Conservation (phyloP, 2,329 filamentous ascomycete species). For the Apiospora sp. region DNA sequence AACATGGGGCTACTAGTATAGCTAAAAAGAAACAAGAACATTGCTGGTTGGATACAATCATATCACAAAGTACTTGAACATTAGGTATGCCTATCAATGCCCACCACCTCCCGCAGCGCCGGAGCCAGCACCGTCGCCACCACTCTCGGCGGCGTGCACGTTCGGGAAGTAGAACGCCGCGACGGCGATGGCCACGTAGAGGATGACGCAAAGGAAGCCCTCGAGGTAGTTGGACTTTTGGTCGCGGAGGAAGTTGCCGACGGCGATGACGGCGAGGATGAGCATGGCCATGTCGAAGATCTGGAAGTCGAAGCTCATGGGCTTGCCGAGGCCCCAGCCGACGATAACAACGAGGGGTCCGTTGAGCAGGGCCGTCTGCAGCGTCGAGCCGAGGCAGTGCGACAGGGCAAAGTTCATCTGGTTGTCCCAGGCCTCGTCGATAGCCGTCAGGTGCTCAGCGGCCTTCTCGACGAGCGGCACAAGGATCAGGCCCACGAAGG, state of each 20-base stretch:
- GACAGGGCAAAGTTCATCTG: conserved; percentile 87
- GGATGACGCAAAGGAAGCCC: conserved; percentile 78
- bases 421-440: conserved; percentile 86
- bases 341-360: conserved; percentile 84
- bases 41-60: neutral
- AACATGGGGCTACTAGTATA: neutral
- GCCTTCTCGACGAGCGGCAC: conserved; percentile 86
- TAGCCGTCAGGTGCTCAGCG: conserved; percentile 82
- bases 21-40: neutral
- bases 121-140: neutral
- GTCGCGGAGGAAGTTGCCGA: conserved; percentile 87
- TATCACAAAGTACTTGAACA: neutral
- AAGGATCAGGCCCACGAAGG: conserved; percentile 75
- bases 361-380: conserved; percentile 90
- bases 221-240: conserved; percentile 92
- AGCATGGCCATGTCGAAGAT: conserved; percentile 85
- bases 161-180: conserved; percentile 66
- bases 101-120: neutral
- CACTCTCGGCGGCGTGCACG: neutral
- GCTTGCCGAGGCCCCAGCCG: conserved; percentile 76
- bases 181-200: conserved; percentile 67
- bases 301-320: conserved; percentile 85
- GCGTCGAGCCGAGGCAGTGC: conserved; percentile 85
- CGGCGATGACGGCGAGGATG: conserved; percentile 83
- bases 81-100: neutral